These are phyloP conservation scores for Cryptosporidium ryanae DNA, from an alignment of 169 alveolate species.

Conservation along the genomic window DNA sequence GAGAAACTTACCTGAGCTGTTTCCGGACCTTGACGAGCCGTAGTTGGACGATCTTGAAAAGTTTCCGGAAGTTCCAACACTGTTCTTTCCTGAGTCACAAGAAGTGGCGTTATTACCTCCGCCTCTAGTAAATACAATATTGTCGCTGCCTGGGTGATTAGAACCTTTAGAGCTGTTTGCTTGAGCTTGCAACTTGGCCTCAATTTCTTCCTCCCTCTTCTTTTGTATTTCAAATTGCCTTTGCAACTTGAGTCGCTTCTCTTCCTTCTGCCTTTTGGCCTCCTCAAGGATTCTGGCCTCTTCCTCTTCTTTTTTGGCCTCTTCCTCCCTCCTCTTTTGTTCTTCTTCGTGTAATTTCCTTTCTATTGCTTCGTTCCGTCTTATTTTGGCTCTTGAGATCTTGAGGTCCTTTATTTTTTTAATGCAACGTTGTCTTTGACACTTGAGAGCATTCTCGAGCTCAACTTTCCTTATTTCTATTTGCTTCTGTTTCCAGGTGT, in stretches of 20 bases:
- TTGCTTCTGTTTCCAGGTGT: constrained; percentile 50
- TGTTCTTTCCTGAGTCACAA: too few species aligned
- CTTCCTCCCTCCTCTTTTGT: constrained; percentile 83
- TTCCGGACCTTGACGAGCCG: background rate
- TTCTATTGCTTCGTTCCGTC: constrained; percentile 81
- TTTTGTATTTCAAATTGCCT: constrained; percentile 78
- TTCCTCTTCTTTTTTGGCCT: constrained; percentile 64
- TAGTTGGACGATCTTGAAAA: background rate
- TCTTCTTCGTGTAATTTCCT: constrained; percentile 82
- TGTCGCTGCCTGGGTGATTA: background rate
- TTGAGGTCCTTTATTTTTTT: constrained; percentile 81
- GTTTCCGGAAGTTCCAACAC: too few species aligned
- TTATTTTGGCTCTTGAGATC: constrained; percentile 83
- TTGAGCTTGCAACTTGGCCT: constrained; percentile 64
- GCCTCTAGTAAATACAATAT: background rate
- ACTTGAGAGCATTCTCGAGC: constrained; percentile 31
- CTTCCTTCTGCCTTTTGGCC: constrained; percentile 79
- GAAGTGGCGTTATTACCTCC: background rate
- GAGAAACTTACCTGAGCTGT: constrained; percentile 48
- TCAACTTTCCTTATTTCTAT: constrained; percentile 47
- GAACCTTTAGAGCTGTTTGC: constrained; percentile 12
- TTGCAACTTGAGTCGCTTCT: constrained; percentile 79
- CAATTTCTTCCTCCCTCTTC: constrained; percentile 79
- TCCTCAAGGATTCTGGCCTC: constrained; percentile 76
- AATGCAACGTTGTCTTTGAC: constrained; percentile 75